A percentile compares a stretch with the other conserved stretches of the same genome.
Conservation (phyloP, 306 rosid species). For the Dalbergia oliveri region DNA sequence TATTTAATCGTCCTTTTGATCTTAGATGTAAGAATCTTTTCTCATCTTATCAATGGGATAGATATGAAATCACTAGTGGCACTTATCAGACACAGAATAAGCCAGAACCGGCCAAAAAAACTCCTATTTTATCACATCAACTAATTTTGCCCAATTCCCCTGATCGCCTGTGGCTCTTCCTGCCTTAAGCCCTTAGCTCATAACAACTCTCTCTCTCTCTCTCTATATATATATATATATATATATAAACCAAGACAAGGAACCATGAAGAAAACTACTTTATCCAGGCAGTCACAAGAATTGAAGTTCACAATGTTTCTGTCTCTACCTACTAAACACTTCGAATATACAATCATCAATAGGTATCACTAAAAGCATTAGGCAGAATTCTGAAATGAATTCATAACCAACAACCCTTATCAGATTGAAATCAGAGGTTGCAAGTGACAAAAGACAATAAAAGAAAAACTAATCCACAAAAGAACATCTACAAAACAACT, state of each 20-base stretch:
- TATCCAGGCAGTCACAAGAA: constrained; percentile 6
- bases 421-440: constrained; percentile 2
- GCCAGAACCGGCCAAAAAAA: constrained; percentile 29
- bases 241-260: no score
- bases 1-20: constrained; percentile 1
- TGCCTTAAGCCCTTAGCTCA: constrained; percentile 1
- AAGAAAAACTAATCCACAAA: neutral
- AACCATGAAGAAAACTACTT: constrained; percentile 1
- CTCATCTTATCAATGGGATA: constrained; percentile 13
- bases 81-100: constrained; percentile 4
- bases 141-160: neutral
- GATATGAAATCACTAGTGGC: constrained; percentile 1
- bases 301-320: neutral
- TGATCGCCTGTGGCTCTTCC: neutral
- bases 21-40: constrained; percentile 10
- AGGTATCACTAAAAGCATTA: neutral
- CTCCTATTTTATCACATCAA: neutral
- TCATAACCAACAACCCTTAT: neutral
- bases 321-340: constrained; percentile 9
- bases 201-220: constrained; percentile 25
- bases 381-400: neutral
- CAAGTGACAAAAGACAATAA: constrained; percentile 12
- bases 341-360: constrained; percentile 3
- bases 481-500: constrained; percentile 8
- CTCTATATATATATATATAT: neutral